Percentiles rank a stretch among this genome's conserved stretches.
Conservation (phyloP, 2,329 filamentous ascomycete species). For the Colletotrichum musicola region DNA sequence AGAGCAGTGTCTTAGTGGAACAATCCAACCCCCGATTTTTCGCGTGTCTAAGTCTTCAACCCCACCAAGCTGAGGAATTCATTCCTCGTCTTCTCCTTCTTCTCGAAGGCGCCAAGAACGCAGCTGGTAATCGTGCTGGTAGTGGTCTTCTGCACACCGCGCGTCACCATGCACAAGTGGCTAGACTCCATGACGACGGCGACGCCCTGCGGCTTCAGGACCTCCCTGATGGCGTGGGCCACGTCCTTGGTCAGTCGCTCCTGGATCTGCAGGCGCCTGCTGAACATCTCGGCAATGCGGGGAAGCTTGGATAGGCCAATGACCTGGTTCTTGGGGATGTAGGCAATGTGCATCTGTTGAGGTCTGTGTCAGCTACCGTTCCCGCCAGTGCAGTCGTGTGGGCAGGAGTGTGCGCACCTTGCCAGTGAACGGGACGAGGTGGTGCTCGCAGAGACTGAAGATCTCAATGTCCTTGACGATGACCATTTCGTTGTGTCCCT, state of each 20-base stretch:
- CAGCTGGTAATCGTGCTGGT: slow-evolving; percentile 94
- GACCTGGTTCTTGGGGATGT: slow-evolving; percentile 91
- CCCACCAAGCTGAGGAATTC: slow-evolving; percentile 89
- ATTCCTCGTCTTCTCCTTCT: slow-evolving; percentile 91
- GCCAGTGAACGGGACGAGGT: slow-evolving; percentile 94
- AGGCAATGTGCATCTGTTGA: slow-evolving; percentile 94
- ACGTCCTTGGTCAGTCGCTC: slow-evolving; percentile 97
- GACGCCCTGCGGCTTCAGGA: slow-evolving; percentile 93
- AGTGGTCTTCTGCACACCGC: slow-evolving; percentile 93
- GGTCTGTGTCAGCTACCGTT: slow-evolving; percentile 1
- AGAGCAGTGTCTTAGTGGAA: slow-evolving; percentile 8
- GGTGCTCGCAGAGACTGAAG: slow-evolving; percentile 95
- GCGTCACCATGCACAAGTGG: slow-evolving; percentile 99
- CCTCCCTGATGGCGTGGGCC: slow-evolving; percentile 91
- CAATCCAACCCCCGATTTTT: background rate
- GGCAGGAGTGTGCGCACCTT: slow-evolving; percentile 70
- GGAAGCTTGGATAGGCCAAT: slow-evolving; percentile 96
- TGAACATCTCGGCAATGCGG: slow-evolving; percentile 97
- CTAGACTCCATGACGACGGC: slow-evolving; percentile 98
- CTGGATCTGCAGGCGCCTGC: slow-evolving; percentile 92
- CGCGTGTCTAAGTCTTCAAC: slow-evolving; percentile 59
- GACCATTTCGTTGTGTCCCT: slow-evolving; percentile 96
- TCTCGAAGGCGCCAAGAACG: slow-evolving; percentile 95
- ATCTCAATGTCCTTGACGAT: slow-evolving; percentile 98
- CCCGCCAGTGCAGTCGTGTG: background rate